Evolutionary conservation across 306 rosid genomes (phyloP), one percentile per base, ranked within the genome.

Genomic region (Mimosa bimucronata): DNA sequence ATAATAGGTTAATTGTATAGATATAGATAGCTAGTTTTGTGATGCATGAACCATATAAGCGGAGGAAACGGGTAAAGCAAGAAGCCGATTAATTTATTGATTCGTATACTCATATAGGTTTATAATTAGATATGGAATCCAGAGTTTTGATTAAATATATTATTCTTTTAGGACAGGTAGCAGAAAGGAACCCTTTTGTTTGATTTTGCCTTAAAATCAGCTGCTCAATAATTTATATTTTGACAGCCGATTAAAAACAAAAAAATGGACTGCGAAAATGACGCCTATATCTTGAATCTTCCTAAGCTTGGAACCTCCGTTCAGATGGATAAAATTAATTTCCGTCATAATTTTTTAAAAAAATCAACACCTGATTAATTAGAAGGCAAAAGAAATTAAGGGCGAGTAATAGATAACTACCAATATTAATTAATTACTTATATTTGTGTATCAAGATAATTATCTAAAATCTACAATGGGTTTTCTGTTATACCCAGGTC

Each of bases 171-270:
- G 31, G 57, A 44, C 75, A 44, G n/a, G 73, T 68, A 21, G 55
- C 38, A 9, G 76, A 72, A 29, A 73, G 45, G 44, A 52, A 40
- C 66, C 66, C 6, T n/a, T 19, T 73, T 29, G 77, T 73, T 50
- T 50, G 64, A 73, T 50, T 73, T 46, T 46, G 15, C 41, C 13
- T 71, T 48, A 8, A 29, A 25, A 67, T 71, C 60, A 71, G 60
- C 19, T 72, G 34, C 13, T 72, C 26, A 73, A 73, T 73, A 10
- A 73, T 73, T 52, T 31, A 73, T 19, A 19, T 29, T 73, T 73
- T 50, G 65, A 50, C 55, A 42, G 23, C 55, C 11, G 55, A 52
- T 73, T 30, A 11, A n/a, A 30, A 50, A 46, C 38, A 14, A 29
- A 26, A 71, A 14, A 30, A 34, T 30, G 65, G n/a, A 72, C 28